Conservation (phyloP, 192 early-diverging fungal genomes). For the Tieghemiomyces parasiticus region DNA sequence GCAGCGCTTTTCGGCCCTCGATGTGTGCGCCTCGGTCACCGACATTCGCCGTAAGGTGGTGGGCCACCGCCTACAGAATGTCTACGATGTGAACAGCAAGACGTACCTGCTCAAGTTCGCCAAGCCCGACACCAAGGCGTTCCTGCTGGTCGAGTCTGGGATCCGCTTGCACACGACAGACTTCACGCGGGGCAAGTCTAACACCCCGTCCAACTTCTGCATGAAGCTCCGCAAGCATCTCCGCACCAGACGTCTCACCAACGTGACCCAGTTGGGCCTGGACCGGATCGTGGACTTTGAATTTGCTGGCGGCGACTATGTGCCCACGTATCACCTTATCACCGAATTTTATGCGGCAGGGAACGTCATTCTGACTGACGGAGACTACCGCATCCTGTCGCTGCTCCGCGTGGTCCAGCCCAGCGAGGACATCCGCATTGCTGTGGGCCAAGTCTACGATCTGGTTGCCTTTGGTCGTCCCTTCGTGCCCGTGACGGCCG, state of each 20-base stretch:
- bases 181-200: constrained; percentile 74
- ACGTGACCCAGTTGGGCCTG: constrained; percentile 67
- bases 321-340: constrained; percentile 45
- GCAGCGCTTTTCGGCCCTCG: constrained; percentile 79
- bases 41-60: constrained; percentile 36
- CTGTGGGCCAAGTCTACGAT: constrained; percentile 73
- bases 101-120: constrained; percentile 91
- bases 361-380: constrained; percentile 91
- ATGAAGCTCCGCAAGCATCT: constrained; percentile 91
- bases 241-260: constrained; percentile 59
- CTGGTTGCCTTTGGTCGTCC: constrained; percentile 33
- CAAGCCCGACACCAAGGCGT: constrained; percentile 73
- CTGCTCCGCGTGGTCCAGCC: constrained; percentile 78
- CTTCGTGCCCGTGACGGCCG: constrained; percentile 35
- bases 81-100: constrained; percentile 86
- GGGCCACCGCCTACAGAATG: constrained; percentile 80
- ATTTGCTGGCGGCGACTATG: constrained; percentile 55
- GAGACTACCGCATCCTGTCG: constrained; percentile 67
- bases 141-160: constrained; percentile 85
- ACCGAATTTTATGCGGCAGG: constrained; percentile 74
- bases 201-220: constrained; percentile 71
- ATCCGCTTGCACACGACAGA: constrained; percentile 86
- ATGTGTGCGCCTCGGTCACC: constrained; percentile 67
- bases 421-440: constrained; percentile 56
- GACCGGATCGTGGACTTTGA: constrained; percentile 90